phyloP scores from a whole-genome alignment of 257 asterid species.

The Nicotiana sylvestris region DNA sequence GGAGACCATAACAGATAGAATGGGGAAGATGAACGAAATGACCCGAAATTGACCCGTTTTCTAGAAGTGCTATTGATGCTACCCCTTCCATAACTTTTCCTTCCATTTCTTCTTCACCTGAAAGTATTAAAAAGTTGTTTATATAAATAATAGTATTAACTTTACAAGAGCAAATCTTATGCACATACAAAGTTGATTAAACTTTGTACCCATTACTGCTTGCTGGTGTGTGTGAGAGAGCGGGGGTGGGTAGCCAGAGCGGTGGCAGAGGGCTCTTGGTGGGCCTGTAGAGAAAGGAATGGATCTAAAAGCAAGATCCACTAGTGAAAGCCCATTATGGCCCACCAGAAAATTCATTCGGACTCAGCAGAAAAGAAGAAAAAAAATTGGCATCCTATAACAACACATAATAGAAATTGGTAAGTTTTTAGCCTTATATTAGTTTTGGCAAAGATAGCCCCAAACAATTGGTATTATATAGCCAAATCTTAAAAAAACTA shows the following conservation, averaged over 20 bases:
- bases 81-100: conserved; percentile 70
- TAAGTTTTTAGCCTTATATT: too few species aligned
- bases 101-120: conserved; percentile 14
- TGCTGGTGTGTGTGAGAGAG: not conserved
- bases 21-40: conserved; percentile 87
- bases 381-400: too few species aligned
- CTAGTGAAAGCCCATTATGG: too few species aligned
- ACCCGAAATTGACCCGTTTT: conserved; percentile 87
- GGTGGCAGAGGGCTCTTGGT: not conserved
- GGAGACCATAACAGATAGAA: conserved; percentile 81
- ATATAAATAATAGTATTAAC: not conserved
- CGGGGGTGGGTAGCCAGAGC: not conserved
- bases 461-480: too few species aligned
- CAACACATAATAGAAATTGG: too few species aligned
- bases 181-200: not conserved
- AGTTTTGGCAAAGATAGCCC: too few species aligned
- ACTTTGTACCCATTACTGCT: not conserved
- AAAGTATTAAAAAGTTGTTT: not conserved
- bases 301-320: too few species aligned
- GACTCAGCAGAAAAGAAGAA: too few species aligned
- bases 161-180: not conserved
- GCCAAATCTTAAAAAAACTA: too few species aligned
- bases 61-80: conserved; percentile 84
- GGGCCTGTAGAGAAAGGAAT: not conserved
- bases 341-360: too few species aligned